Conservation (phyloP, 1,139 yeast species). For the Blastobotrys capitulatus region DNA sequence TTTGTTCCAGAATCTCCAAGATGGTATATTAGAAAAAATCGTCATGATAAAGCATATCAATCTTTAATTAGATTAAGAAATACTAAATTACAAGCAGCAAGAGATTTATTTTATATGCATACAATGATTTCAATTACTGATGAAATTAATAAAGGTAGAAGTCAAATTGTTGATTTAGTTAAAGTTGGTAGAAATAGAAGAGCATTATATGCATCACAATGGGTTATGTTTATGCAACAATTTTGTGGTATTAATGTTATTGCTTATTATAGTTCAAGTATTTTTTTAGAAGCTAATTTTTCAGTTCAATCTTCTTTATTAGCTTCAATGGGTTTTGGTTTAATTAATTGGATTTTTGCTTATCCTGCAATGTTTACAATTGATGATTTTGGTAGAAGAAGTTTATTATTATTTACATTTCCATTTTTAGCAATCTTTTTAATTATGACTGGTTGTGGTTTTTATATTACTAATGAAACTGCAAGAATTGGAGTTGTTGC, state of each 20-base stretch:
- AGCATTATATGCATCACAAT: slow-evolving; percentile 74
- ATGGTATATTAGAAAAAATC: slow-evolving; percentile 35
- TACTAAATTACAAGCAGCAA: slow-evolving; percentile 58
- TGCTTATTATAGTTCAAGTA: slow-evolving; percentile 59
- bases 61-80: slow-evolving; percentile 32
- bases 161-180: slow-evolving; percentile 43
- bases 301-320: slow-evolving; percentile 55
- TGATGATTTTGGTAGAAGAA: slow-evolving; percentile 73
- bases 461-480: slow-evolving; percentile 50
- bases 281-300: slow-evolving; percentile 65
- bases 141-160: slow-evolving; percentile 40
- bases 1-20: slow-evolving; percentile 52
- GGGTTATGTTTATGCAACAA: slow-evolving; percentile 64
- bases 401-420: slow-evolving; percentile 63
- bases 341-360: slow-evolving; percentile 75
- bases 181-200: slow-evolving; percentile 75
- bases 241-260: slow-evolving; percentile 89
- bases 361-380: slow-evolving; percentile 79
- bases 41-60: slow-evolving; percentile 5
- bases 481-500: slow-evolving; percentile 63
- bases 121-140: slow-evolving; percentile 62
- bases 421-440: slow-evolving; percentile 67
- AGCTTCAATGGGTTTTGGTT: slow-evolving; percentile 86
- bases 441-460: slow-evolving; percentile 70
- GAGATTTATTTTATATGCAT: slow-evolving; percentile 70